Base-by-base conservation (phyloP, 257 asterid genomes). In the Petunia axillaris region DNA sequence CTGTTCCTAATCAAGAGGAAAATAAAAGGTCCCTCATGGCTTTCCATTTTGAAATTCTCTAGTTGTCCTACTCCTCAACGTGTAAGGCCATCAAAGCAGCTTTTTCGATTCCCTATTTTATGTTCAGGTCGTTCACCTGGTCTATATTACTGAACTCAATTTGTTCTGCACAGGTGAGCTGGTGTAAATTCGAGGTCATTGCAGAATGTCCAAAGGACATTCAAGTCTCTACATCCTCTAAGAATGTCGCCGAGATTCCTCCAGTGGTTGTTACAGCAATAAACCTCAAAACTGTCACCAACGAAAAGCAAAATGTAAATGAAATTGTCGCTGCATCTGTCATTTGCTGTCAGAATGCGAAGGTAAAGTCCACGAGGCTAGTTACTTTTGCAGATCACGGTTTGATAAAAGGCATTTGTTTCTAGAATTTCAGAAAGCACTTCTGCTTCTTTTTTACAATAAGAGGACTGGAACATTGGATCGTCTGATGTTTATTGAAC, bases 11-110 rank as follows among this genome's bases (percentile, higher is more conserved):
- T 95, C 58, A 95, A 93, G 87, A 91, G 96, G 87, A 94, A 92
- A 89, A 89, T 95, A 71, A 88, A 91, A 82, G 99, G 99, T 74
- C 98, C 99, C 53, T 95, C 95, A 35, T 95, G 99, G 99, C 91
- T 95, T 79, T 93, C 96, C 81, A 86, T 95, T 73, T 90, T 92
- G 57, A 91, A 87, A 35, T 91, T 90, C 87, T 86, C 97, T 85
- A 89, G 85, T 93, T 87, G 95, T 76, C 70, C 90, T 76, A 82
- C 85, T 85, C 84, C 91, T 82, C 92, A 89, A 65, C 93, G 93
- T 8, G 99, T 92, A 86, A 89, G 94, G 67, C 86, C 67, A 85
- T 76, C 16, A 57, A 43, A 14, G 66, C 65, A 70, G 58, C 64
- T 43, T 77, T 43, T 77, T 40, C 13, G 10, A 64, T 79, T 43